Base-by-base conservation (phyloP, 73 alveolate genomes). In the Uronychia setigera region DNA sequence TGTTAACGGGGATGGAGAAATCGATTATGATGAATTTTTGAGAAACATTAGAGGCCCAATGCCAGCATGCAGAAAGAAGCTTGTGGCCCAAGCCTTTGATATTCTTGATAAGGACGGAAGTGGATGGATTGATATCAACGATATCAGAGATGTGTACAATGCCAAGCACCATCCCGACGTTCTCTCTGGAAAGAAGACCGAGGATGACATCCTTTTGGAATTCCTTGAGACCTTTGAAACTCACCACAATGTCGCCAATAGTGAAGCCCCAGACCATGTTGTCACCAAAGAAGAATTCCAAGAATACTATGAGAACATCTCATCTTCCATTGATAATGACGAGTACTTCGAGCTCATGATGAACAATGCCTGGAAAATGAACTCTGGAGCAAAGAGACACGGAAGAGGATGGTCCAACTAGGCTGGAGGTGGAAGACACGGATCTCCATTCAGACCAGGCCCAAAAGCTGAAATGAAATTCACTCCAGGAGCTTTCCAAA, bases 271-370 rank as follows among this genome's bases (percentile, higher is more conserved):
- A 14, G 92, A 85, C 59, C 92, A 90, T 83, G 82, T 93, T 74
- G 97, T 97, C 26, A 81, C 98, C 1, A 87, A 85, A 58, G 99
- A 97, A n/a, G 99, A 97, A 87, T 96, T 94, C 92, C 94, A 77
- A 78, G 92, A 29, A 46, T 46, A 46, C 67, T 46, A 46, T 19
- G 67, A 5, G 5, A 91, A 93, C 91, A 87, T 93, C 84, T 91
- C 96, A 0, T 91, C 86, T n/a, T 78, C 90, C 80, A 91, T 97
- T 1, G 98, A 95, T 57, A 91, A 87, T 77, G 98, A 96, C 88
- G 97, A 93, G 46, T 93, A 94, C 90, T 96, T 96, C 80, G 95
- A 92, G 67, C 95, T 77, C 76, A 87, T 96, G 94, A 83, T 95
- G 80, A 93, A 60, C 74, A 92, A 88, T 60, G 99, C 99, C 60